Base-by-base conservation (phyloP, 2,329 filamentous ascomycete species). In the Penicillium aurantiogriseum region DNA sequence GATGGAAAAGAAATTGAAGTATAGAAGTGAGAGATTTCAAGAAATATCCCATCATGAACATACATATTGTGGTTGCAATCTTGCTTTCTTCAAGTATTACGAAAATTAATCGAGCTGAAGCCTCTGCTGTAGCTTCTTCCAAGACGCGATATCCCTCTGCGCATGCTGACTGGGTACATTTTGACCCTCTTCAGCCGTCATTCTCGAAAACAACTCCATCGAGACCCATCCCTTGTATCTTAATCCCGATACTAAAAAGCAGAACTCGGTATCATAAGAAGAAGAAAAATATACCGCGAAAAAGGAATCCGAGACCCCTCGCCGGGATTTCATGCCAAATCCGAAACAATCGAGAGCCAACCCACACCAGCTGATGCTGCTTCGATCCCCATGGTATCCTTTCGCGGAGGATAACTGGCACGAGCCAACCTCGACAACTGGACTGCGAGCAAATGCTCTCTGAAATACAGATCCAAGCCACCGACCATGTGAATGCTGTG, bases 191-290 rank as follows among this genome's bases (percentile, higher is more conserved):
- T 86, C 81, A 2, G 79, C 75, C 78, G 88, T 83, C 27, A 79
- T 79, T 35, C 82, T 74, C 65, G 85, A 84, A 69, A 91, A 91
- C 17, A 91, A 74, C 76, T 91, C 88, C 63, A 89, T 82, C 66
- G 86, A 89, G 46, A 90, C 79, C 84, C 86, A 90, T 2, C 88
- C 88, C 53, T 84, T 76, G 63, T 84, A 91, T 0, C 86, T 86
- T 0, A 89, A 23, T 13, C 56, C 58, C 19, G 7, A 58, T 76
- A 0, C 15, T 25, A 19, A 38, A 25, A 38, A 19, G 17, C 5
- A 27, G 7, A 27, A 15, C 17, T 29, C n/a, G 10, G 10, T 36
- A 50, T 50, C 4, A 29, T 27, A 19, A 40, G 19, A 17, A 27
- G 11, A 9, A 9, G 11, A 5, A 15, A 29, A 4, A 29, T 8